Evolutionary conservation across 2,329 filamentous ascomycete species (phyloP).

Genomic region (Fusarium sacchari): DNA sequence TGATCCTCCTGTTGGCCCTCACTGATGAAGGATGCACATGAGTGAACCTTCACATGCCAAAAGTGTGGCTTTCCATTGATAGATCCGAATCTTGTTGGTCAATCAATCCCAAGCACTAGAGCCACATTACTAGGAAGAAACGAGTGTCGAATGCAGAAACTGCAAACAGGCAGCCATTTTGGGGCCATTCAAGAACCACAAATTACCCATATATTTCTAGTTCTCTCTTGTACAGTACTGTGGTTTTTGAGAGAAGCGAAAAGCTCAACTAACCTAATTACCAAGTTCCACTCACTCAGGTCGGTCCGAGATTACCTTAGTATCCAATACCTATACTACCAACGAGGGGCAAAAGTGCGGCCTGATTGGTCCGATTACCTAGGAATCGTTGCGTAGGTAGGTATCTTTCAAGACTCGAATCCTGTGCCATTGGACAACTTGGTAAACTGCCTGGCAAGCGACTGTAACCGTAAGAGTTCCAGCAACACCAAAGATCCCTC

Average conservation of each 20-base stretch:
- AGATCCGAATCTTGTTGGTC: background rate
- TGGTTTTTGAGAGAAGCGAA: background rate
- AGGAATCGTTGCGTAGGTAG: slow-evolving; percentile 1
- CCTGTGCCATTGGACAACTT: background rate
- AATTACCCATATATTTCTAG: slow-evolving; percentile 12
- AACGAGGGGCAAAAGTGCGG: slow-evolving; percentile 10
- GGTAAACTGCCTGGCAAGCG: background rate
- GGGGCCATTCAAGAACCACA: slow-evolving; percentile 11
- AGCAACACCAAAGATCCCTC: background rate
- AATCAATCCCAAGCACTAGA: slow-evolving; percentile 4
- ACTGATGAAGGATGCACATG: background rate
- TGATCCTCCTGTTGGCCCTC: background rate
- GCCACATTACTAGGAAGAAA: slow-evolving; percentile 33
- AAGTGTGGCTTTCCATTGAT: slow-evolving; percentile 13
- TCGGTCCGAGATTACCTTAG: slow-evolving; percentile 22
- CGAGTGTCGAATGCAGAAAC: slow-evolving; percentile 31
- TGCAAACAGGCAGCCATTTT: slow-evolving; percentile 23
- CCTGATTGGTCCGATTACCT: slow-evolving; percentile 14
- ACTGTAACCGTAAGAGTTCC: background rate
- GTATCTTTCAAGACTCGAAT: slow-evolving; percentile 2
- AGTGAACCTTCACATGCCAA: slow-evolving; percentile 36
- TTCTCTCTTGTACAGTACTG: slow-evolving; percentile 16
- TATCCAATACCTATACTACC: too few relatives aligned
- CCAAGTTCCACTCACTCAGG: slow-evolving; percentile 18
- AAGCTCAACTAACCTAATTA: background rate